Percentiles rank a stretch among this genome's conserved stretches.
Conservation (phyloP, 371 early-diverging fungal species). For the Rhizopus microsporus region DNA sequence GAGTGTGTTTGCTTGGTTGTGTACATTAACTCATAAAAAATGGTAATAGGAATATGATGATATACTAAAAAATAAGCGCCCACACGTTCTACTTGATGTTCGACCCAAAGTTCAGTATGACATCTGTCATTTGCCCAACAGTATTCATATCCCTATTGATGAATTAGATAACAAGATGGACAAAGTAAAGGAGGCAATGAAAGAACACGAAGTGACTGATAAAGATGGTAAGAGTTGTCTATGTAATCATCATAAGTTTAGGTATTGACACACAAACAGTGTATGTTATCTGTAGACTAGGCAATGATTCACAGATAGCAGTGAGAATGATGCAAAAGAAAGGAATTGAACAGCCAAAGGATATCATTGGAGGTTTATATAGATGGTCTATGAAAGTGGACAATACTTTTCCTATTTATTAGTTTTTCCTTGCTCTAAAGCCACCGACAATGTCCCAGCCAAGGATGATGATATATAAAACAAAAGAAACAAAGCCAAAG, state of each 20-base stretch:
- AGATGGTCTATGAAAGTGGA: conserved; percentile 82
- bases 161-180: conserved; percentile 45
- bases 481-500: conserved; percentile 53
- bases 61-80: conserved; percentile 25
- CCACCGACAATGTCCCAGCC: conserved; percentile 56
- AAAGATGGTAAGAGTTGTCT: conserved; percentile 30
- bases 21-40: background rate
- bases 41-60: conserved; percentile 39
- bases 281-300: conserved; percentile 87
- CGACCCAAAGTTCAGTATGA: conserved; percentile 81
- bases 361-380: conserved; percentile 83
- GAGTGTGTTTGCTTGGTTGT: background rate
- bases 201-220: conserved; percentile 19
- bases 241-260: background rate
- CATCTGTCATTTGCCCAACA: conserved; percentile 75
- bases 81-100: conserved; percentile 87
- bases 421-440: conserved; percentile 23
- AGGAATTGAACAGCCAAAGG: conserved; percentile 59
- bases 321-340: conserved; percentile 63
- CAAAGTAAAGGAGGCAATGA: conserved; percentile 33
- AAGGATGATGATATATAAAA: conserved; percentile 43
- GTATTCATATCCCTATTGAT: conserved; percentile 60
- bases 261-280: conserved; percentile 38
- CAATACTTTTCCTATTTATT: conserved; percentile 82
- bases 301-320: conserved; percentile 91